phyloP scores from a whole-genome alignment of 345 rosid genomes.

The Eutrema japonicum region DNA sequence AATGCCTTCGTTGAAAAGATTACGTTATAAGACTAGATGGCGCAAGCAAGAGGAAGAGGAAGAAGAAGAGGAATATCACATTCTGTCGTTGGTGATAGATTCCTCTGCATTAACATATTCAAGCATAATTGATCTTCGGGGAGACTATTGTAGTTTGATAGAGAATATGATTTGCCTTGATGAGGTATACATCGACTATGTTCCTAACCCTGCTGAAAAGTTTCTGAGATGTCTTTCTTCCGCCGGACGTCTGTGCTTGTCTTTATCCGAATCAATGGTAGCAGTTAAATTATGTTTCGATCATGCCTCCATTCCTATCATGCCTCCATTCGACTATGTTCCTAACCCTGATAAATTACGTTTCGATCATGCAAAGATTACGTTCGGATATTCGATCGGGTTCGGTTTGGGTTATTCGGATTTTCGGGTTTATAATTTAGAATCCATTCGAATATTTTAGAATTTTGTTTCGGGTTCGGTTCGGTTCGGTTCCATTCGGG shows the following conservation, averaged over 20 bases:
- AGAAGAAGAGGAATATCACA: not conserved
- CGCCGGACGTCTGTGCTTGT: not conserved
- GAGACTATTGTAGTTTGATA: conserved; percentile 1
- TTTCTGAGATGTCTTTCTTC: not conserved
- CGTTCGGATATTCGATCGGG: no score
- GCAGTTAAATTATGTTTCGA: no score
- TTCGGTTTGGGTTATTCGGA: no score
- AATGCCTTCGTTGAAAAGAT: not conserved
- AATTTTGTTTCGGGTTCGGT: no score
- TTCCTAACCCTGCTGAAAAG: not conserved
- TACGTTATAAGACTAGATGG: not conserved
- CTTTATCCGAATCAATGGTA: not conserved
- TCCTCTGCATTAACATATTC: not conserved
- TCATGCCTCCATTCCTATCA: no score
- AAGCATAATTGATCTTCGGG: not conserved
- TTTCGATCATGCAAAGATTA: no score
- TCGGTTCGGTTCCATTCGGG: no score
- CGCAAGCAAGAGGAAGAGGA: no score
- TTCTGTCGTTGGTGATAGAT: not conserved
- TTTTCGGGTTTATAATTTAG: no score
- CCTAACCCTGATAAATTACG: no score
- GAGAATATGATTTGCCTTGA: conserved; percentile 4
- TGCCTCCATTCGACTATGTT: no score
- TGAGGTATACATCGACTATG: not conserved
- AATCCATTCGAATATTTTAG: no score